Percentiles rank a stretch among this genome's conserved stretches.
Conservation (phyloP, 257 asterid genomes). For the Plantago major region DNA sequence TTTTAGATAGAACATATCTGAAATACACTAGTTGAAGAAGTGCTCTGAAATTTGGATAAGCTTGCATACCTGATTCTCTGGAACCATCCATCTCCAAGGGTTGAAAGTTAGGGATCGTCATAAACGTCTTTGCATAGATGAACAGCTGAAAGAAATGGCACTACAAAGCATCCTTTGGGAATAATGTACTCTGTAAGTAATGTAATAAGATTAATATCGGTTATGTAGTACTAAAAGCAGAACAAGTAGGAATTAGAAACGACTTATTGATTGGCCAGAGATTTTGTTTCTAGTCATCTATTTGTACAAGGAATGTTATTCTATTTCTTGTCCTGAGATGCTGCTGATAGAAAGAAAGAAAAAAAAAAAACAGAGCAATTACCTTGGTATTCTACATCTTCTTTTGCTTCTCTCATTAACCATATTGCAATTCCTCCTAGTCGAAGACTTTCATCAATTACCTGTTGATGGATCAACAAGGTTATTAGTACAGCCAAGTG, state of each 20-base stretch:
- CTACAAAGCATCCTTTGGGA: slow-evolving; percentile 84
- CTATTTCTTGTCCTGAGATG: too few species aligned
- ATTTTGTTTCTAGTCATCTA: background rate
- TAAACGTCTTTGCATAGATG: slow-evolving; percentile 59
- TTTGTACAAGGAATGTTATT: too few species aligned
- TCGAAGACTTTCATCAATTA: slow-evolving; percentile 85
- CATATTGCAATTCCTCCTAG: slow-evolving; percentile 88
- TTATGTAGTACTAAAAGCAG: background rate
- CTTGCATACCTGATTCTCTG: slow-evolving; percentile 69
- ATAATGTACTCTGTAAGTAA: slow-evolving; percentile 57
- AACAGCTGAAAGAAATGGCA: slow-evolving; percentile 87
- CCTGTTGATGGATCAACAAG: slow-evolving; percentile 35
- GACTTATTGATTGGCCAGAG: background rate
- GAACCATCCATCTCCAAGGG: slow-evolving; percentile 93
- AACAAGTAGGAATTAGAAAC: background rate
- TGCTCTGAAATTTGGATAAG: too few species aligned
- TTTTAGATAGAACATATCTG: background rate
- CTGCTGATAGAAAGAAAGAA: too few species aligned
- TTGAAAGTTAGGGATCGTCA: slow-evolving; percentile 60
- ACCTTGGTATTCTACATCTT: slow-evolving; percentile 66
- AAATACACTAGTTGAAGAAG: background rate
- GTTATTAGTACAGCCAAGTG: background rate
- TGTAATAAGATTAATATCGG: background rate
- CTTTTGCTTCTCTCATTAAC: slow-evolving; percentile 91
- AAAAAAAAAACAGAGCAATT: slow-evolving; percentile 5